Evolutionary conservation across 2,329 filamentous ascomycete genomes (phyloP), one percentile per base, ranked within the genome.

Genomic region (Talaromyces sp.): DNA sequence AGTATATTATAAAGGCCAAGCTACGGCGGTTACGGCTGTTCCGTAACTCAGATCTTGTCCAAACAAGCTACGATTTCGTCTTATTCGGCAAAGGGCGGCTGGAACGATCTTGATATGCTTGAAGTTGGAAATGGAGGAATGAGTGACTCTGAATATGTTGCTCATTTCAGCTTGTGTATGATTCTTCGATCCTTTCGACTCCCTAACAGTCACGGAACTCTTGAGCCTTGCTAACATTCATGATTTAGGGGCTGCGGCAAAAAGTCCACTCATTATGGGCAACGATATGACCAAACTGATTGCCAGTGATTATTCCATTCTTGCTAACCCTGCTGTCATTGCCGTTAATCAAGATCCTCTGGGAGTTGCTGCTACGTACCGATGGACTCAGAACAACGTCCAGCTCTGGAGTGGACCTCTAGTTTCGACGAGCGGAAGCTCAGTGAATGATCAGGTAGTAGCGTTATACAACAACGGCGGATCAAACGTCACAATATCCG

Each of bases 51-150:
- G 47, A 64, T 59, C 19, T n/a, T 64, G 50, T 58, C 37, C 27
- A 45, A 57, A 25, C 37, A 47, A 19, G 61, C 61, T 37, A 45
- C 61, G 1, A 57, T 63, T 33, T 60, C 58, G 22, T 33, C 25
- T 19, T 43, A 57, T 27, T 57, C 54, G 2, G 19, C 4, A 15
- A 57, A 57, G 54, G 66, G 62, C 6, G 58, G 25, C 8, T 67
- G 62, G 66, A 66, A 67, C 27, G 63, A 65, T 54, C 33, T 67
- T 13, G 63, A 65, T 4, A 67, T 65, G 58, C 47, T 67, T 10
- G 66, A 67, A 39, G 66, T 67, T 39, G 66, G 62, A 8, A 43
- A 65, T 10, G 62, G 63, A 8, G 58, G 49, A 10, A 67, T 67
- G 66, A 62, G 27, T 9, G 66, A 66, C 37, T 49, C 47, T 19